Conservation (phyloP, 2,329 filamentous ascomycete genomes). For the Proliferodiscus dingleyae region DNA sequence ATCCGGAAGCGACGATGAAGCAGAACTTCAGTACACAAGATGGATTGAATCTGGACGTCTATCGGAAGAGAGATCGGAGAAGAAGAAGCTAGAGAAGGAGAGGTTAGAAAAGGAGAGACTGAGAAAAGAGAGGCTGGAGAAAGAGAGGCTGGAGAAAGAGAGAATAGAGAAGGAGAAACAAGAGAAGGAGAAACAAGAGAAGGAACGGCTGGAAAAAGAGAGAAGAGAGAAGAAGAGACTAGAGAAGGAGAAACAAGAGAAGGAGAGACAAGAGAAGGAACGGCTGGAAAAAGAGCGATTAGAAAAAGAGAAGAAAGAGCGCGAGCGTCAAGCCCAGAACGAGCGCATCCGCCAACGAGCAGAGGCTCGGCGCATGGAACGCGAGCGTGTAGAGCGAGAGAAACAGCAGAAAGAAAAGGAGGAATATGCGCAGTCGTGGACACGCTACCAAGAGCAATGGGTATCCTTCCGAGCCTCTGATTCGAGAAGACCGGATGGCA, state of each 20-base stretch:
- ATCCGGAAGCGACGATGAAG: too few species aligned
- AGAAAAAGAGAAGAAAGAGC: conserved; percentile 8
- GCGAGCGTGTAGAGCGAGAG: conserved; percentile 9
- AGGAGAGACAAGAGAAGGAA: conserved; percentile 5
- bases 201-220: background rate
- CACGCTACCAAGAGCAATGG: conserved; percentile 13
- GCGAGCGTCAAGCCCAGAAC: conserved; percentile 5
- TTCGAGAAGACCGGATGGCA: background rate
- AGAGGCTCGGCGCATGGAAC: conserved; percentile 10
- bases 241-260: conserved; percentile 1
- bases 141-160: background rate
- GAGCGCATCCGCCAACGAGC: conserved; percentile 19
- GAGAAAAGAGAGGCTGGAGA: background rate
- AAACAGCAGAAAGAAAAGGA: conserved; percentile 12
- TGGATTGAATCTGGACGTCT: too few species aligned
- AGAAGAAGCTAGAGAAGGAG: background rate
- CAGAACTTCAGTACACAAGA: too few species aligned
- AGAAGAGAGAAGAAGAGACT: background rate
- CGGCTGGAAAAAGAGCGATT: conserved; percentile 4
- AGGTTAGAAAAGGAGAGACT: conserved; percentile 3
- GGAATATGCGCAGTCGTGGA: conserved; percentile 15
- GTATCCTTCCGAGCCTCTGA: conserved; percentile 4
- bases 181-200: background rate
- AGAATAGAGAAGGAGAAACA: conserved; percentile 1
- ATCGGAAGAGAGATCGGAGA: background rate